A percentile compares a stretch with the other conserved stretches of the same genome.
phyloP scores from a whole-genome alignment of 176 grass and related monocot species.

The Carex myosuroides region DNA sequence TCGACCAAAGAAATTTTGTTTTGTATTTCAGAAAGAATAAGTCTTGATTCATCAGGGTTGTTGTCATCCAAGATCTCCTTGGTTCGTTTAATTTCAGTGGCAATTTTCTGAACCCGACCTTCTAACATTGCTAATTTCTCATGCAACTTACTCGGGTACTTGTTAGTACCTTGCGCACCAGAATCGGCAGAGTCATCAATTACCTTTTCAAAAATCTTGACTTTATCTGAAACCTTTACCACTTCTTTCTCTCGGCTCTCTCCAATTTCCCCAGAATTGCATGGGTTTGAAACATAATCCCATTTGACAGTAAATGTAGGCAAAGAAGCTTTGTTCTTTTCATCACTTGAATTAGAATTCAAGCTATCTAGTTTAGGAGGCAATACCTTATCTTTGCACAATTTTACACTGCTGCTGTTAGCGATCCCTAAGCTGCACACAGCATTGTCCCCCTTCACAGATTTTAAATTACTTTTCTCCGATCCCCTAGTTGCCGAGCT shows the following conservation, averaged over 20 bases:
- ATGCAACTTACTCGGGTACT: constrained; percentile 71
- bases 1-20: constrained; percentile 77
- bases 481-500: not conserved
- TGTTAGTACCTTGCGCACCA: constrained; percentile 25
- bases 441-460: constrained; percentile 21
- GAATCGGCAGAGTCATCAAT: constrained; percentile 30
- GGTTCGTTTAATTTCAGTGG: constrained; percentile 82
- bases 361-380: constrained; percentile 26
- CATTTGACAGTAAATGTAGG: constrained; percentile 62
- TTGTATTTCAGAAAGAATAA: constrained; percentile 89
- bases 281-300: constrained; percentile 17
- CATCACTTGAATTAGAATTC: constrained; percentile 11
- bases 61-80: constrained; percentile 83
- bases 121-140: constrained; percentile 77
- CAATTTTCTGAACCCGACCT: constrained; percentile 93
- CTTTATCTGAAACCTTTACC: constrained; percentile 51
- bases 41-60: constrained; percentile 83
- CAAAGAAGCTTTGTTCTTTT: constrained; percentile 27
- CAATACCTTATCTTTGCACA: constrained; percentile 36
- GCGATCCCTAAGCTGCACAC: not conserved
- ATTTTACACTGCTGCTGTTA: constrained; percentile 26
- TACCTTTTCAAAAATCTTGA: constrained; percentile 67
- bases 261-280: not conserved
- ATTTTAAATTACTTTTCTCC: constrained; percentile 19
- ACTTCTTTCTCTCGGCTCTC: constrained; percentile 23